Evolutionary conservation across 805 yeast genomes (phyloP).

Genomic region (Torulaspora maleeae): DNA sequence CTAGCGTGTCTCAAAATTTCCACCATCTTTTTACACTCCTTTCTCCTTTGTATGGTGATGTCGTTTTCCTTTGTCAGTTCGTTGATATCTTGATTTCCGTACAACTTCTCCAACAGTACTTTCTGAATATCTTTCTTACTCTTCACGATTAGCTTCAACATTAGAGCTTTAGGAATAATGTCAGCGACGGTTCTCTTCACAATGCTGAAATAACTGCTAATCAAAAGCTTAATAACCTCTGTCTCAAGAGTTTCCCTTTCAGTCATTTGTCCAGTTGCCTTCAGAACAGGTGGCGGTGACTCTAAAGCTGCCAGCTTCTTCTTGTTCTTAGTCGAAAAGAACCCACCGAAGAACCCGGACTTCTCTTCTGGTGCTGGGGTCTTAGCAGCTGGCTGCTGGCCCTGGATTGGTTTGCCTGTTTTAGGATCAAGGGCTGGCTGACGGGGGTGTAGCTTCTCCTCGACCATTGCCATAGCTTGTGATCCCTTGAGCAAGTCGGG

Average conservation of each 20-base stretch:
- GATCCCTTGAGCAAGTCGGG: slow-evolving; percentile 94
- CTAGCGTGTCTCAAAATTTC: slow-evolving; percentile 85
- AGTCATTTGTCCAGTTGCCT: slow-evolving; percentile 85
- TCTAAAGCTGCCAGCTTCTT: slow-evolving; percentile 93
- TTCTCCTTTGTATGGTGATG: slow-evolving; percentile 85
- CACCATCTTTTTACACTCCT: slow-evolving; percentile 93
- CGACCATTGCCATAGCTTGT: slow-evolving; percentile 87
- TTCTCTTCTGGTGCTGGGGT: slow-evolving; percentile 40
- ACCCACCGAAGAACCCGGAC: slow-evolving; percentile 91
- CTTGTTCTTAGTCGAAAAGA: slow-evolving; percentile 86
- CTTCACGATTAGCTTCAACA: slow-evolving; percentile 81
- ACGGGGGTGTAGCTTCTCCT: slow-evolving; percentile 71
- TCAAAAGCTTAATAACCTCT: slow-evolving; percentile 89
- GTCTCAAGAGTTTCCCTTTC: slow-evolving; percentile 97
- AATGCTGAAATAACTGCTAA: slow-evolving; percentile 83
- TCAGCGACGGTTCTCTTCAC: slow-evolving; percentile 93
- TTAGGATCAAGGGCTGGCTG: slow-evolving; percentile 82
- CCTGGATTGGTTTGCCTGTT: slow-evolving; percentile 72
- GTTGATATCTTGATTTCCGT: slow-evolving; percentile 66
- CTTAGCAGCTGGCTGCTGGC: slow-evolving; percentile 31
- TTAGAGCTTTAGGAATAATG: slow-evolving; percentile 89
- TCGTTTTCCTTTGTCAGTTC: slow-evolving; percentile 89
- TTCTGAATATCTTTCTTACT: slow-evolving; percentile 88
- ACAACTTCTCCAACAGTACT: slow-evolving; percentile 80
- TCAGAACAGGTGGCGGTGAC: slow-evolving; percentile 92